Evolutionary conservation across 2,329 filamentous ascomycete genomes (phyloP), one percentile per base, ranked within the genome.

Genomic region (Coniochaeta sp.): DNA sequence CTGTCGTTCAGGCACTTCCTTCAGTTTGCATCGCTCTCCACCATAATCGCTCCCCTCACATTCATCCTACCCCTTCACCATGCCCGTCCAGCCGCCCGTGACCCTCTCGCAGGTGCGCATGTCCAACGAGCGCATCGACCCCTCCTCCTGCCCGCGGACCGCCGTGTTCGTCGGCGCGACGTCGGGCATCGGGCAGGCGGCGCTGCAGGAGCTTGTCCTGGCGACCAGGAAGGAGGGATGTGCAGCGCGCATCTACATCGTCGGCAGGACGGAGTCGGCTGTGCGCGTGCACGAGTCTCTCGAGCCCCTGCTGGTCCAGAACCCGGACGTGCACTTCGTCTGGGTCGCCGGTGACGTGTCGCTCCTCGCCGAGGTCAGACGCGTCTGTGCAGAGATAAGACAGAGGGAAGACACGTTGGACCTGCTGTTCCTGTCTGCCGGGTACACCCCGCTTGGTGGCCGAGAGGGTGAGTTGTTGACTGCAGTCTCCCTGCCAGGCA

Each of bases 101-200:
- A 52, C 47, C 24, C n/a, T 26, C 24, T 14, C 16, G 14, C 47
- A 75, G 57, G 69, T 79, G 14, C 62, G 68, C 59, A 68, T 69
- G 14, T 75, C 74, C 58, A 79, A 79, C 62, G 68, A 70, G 7
- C 71, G 68, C 28, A 72, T 80, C 65, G 73, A 71, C 64, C 71
- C 73, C 56, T 61, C 65, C 4, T 75, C 70, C 1, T 65, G 67
- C 17, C 75, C 75, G 8, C 72, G 65, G 16, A 68, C 77, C 42
- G 69, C 75, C 59, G 71, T 80, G 62, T 79, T 80, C 62, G 73
- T 74, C 5, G 77, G 78, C 38, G 78, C 73, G 12, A 81, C 78
- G 1, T 75, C 76, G 2, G 79, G 79, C 55, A 76, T 81, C 60
- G 78, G 78, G 9, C 72, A 75, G 54, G 52, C 70, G 52, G 79